Evolutionary conservation across 2,329 filamentous ascomycete species (phyloP).

Genomic region (Ceratocystis alfenasii): DNA sequence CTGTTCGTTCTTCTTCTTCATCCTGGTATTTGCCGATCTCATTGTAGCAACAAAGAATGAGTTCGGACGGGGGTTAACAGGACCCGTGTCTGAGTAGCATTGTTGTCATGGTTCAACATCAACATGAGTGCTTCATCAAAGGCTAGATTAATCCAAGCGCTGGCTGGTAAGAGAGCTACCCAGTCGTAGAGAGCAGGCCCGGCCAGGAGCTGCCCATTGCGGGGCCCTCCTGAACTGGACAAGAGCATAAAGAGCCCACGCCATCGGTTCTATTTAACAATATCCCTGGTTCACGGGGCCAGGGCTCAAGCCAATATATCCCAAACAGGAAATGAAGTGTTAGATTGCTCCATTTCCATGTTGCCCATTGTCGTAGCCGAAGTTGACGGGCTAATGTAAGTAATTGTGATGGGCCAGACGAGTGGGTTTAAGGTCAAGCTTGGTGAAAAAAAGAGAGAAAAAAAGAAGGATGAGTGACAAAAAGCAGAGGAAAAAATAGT

Average conservation of each 20-base stretch:
- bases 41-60: neutral
- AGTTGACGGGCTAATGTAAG: neutral
- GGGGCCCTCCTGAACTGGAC: no score
- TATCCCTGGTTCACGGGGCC: neutral
- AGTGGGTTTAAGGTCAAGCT: neutral
- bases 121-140: neutral
- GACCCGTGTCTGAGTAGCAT: neutral
- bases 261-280: neutral
- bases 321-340: neutral
- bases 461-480: no score
- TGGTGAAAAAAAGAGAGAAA: neutral
- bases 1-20: neutral
- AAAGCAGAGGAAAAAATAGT: no score
- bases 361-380: neutral
- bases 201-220: no score
- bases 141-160: neutral
- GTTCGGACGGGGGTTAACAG: neutral
- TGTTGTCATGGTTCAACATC: neutral
- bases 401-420: neutral
- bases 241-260: neutral
- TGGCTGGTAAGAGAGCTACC: no score
- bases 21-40: neutral
- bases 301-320: conserved; percentile 6
- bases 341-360: neutral
- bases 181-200: no score